Percentiles rank a stretch among this genome's conserved stretches.
These are phyloP conservation scores for Cicer judaicum DNA, from an alignment of 306 rosid genomes.

Conservation along the genomic window DNA sequence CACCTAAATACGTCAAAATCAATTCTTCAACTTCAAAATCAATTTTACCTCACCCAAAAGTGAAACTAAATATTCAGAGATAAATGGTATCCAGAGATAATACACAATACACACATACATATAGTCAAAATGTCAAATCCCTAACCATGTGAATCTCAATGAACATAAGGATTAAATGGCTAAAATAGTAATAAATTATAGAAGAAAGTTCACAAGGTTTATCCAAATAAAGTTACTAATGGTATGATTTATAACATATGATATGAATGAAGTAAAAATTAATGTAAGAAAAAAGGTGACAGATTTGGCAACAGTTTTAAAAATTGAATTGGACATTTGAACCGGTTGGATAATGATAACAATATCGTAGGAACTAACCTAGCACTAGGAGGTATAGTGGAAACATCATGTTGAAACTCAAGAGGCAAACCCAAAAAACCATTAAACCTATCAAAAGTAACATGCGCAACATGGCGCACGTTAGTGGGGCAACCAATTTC, in stretches of 20 bases:
- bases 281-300: too few species aligned
- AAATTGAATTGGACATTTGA: too few species aligned
- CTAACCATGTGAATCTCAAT: not conserved
- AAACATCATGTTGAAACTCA: slow-evolving; percentile 82
- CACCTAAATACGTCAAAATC: too few species aligned
- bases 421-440: slow-evolving; percentile 96
- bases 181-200: not conserved
- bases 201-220: not conserved
- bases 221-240: not conserved
- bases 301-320: too few species aligned
- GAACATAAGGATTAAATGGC: slow-evolving; percentile 4
- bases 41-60: too few species aligned
- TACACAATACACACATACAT: not conserved
- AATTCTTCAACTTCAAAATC: too few species aligned
- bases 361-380: slow-evolving; percentile 46
- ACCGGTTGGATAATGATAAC: too few species aligned
- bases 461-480: slow-evolving; percentile 93
- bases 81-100: not conserved
- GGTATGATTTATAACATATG: not conserved
- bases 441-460: slow-evolving; percentile 87
- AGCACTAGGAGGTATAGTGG: slow-evolving; percentile 89
- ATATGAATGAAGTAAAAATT: too few species aligned
- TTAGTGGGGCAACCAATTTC: slow-evolving; percentile 81
- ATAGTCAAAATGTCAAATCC: not conserved
- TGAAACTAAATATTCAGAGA: too few species aligned